Evolutionary conservation across 257 asterid genomes (phyloP).

Genomic region (Gynochthodes officinalis): DNA sequence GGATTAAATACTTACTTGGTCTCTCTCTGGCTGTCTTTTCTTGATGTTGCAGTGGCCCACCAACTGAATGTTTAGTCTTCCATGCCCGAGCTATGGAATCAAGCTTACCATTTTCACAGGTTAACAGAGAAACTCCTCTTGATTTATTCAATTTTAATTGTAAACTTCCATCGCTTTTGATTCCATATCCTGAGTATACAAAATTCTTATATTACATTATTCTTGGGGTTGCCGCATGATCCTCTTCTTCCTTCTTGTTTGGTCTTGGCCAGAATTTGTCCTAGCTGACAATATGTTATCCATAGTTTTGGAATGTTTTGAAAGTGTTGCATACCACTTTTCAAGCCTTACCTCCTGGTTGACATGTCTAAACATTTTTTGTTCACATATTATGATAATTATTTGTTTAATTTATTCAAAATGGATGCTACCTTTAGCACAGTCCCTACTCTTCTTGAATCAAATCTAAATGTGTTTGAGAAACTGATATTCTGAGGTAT

Average conservation of each 20-base stretch:
- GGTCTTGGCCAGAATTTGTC: not conserved
- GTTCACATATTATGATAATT: too few species aligned
- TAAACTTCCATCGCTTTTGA: not conserved
- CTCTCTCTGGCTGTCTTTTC: slow-evolving; percentile 11
- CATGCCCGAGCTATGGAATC: slow-evolving; percentile 90
- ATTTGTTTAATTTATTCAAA: too few species aligned
- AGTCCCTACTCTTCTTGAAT: too few species aligned
- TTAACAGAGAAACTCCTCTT: slow-evolving; percentile 19
- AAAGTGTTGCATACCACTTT: too few species aligned
- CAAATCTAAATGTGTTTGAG: too few species aligned
- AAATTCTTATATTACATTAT: not conserved
- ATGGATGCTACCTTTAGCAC: too few species aligned
- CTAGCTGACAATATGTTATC: too few species aligned
- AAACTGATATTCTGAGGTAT: too few species aligned
- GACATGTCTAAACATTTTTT: too few species aligned
- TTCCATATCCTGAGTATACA: not conserved
- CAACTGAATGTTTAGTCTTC: slow-evolving; percentile 87
- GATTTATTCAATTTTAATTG: not conserved
- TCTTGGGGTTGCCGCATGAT: not conserved
- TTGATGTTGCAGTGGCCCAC: slow-evolving; percentile 76
- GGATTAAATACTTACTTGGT: not conserved
- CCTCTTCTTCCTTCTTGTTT: not conserved
- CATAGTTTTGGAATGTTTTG: too few species aligned
- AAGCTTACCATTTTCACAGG: slow-evolving; percentile 63
- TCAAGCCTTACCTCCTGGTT: too few species aligned